Conservation (phyloP, 1,284 basidiomycete species). For the Porogramme epimiltina region DNA sequence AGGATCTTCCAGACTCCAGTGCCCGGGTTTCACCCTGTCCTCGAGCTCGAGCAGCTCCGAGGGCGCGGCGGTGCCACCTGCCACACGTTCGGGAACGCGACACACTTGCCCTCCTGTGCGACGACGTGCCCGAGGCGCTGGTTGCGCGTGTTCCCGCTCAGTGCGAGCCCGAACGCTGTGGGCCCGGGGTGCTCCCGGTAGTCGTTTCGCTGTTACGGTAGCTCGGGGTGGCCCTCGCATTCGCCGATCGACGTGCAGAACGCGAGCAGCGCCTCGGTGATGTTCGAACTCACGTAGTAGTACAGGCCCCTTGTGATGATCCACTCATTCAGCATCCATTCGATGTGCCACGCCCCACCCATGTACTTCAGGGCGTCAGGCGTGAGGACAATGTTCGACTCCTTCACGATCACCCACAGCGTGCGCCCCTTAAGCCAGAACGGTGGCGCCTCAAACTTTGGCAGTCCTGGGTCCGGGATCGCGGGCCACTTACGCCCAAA, state of each 20-base stretch:
- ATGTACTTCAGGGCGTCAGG: background rate
- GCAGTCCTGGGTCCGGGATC: too few relatives aligned
- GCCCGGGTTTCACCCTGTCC: background rate
- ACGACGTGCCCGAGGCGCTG: background rate
- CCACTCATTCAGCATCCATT: background rate
- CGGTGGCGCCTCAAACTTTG: too few relatives aligned
- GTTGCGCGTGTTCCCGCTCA: background rate
- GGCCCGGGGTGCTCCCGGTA: background rate
- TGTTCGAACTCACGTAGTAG: background rate
- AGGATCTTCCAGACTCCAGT: background rate
- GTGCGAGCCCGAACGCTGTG: background rate
- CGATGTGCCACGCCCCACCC: slow-evolving; percentile 1
- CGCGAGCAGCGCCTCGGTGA: background rate
- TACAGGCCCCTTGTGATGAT: slow-evolving; percentile 21
- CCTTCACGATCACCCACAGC: slow-evolving; percentile 46
- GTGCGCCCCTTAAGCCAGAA: background rate
- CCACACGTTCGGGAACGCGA: slow-evolving; percentile 1
- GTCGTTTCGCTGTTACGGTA: background rate
- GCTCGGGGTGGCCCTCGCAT: background rate
- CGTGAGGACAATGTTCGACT: too few relatives aligned
- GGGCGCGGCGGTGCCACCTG: slow-evolving; percentile 1
- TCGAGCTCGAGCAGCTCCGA: slow-evolving; percentile 29
- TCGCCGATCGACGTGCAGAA: background rate
- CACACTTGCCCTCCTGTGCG: background rate
- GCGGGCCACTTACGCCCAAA: too few relatives aligned